Base-by-base conservation (phyloP, 2,329 filamentous ascomycete genomes). In the Leptodontidium sp. region DNA sequence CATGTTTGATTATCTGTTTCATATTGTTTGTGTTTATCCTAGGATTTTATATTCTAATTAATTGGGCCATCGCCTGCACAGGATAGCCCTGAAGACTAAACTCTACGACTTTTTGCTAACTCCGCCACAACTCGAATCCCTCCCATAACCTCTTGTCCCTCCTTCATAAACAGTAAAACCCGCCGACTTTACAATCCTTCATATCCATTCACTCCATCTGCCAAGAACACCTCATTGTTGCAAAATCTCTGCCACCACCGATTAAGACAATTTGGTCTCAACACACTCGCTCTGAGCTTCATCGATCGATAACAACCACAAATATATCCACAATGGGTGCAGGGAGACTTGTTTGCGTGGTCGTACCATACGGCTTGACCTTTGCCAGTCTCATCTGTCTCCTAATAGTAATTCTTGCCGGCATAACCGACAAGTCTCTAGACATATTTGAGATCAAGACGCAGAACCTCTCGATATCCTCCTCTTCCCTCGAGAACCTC, bases 271-370 rank as follows among this genome's bases (percentile, higher is more conserved):
- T 21, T 21, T 21, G 21, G 21, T 21, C 21, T 21, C 21, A 21
- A 21, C 9, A 35, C 32, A 35, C 32, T 35, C 32, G 32, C 32
- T 4, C 9, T 35, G 32, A 35, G 32, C 32, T 35, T 35, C 32
- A 35, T 35, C 9, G 32, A 35, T 9, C 32, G 32, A 55, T 55
- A 24, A 55, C 50, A 24, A 55, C n/a, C 12, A 29, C 50, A 14
- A 55, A 7, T 14, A 11, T n/a, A 55, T 21, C 32, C 9, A 35
- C 55, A 61, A 92, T 92, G 90, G 89, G 89, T 71, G 85, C 87
- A 78, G 94, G 93, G 74, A 89, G 95, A 78, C 88, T 95, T 77
- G 84, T 92, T 80, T 98, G 94, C 82, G 96, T 98, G 82, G 88
- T 92, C 82, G 84, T 94, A 84, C 95, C 95, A 70, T 94, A 97